A percentile compares a stretch with the other conserved stretches of the same genome.
Evolutionary conservation across 23 red algal genomes (phyloP).

Genomic region (Agarophyton chilense): DNA sequence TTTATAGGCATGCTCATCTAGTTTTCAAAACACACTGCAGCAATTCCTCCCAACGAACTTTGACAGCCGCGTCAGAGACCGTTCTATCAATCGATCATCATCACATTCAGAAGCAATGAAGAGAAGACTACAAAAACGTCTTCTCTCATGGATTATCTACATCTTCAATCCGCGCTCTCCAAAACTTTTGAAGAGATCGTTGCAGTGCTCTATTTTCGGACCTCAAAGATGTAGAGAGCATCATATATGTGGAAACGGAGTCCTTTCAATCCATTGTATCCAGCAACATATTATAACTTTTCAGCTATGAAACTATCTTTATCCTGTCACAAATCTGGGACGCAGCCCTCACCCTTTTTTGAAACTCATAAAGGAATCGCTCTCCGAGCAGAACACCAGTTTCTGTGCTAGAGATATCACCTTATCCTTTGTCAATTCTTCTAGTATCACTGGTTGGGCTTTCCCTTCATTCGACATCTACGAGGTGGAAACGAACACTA

Average conservation of each 20-base stretch:
- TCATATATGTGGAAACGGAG: not conserved
- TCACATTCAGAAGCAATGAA: not conserved
- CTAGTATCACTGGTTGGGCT: not conserved
- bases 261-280: not conserved
- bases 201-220: not conserved
- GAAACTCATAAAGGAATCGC: not conserved
- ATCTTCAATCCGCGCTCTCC: not conserved
- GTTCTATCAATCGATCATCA: not conserved
- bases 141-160: too few species aligned
- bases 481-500: not conserved
- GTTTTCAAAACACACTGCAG: constrained; percentile 6
- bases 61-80: not conserved
- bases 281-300: not conserved
- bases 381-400: not conserved
- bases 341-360: not conserved
- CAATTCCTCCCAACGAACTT: not conserved
- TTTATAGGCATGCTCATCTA: constrained; percentile 18
- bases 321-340: not conserved
- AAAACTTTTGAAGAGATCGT: not conserved
- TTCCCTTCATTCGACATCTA: not conserved
- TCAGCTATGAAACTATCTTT: not conserved
- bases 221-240: not conserved
- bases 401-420: not conserved
- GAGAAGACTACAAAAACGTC: not conserved
- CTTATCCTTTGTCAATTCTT: constrained; percentile 2